phyloP scores from a whole-genome alignment of 805 yeast genomes.

The Kockiozyma suomiensis region DNA sequence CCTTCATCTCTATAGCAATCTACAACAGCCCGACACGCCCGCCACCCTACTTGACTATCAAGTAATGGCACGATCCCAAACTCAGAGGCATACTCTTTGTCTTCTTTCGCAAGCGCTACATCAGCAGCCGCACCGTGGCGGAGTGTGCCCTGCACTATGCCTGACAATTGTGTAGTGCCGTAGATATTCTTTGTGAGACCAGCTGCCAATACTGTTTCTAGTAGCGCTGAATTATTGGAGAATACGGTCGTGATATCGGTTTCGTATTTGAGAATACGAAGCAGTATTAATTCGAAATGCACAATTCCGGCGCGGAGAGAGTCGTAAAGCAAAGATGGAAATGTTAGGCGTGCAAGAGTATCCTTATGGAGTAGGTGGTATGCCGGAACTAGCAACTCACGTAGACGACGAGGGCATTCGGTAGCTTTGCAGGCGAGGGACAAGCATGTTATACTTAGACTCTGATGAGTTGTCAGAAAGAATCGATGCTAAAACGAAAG shows the following conservation, averaged over 20 bases:
- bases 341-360: not conserved
- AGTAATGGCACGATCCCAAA: conserved; percentile 17
- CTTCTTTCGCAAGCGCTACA: not conserved
- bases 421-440: conserved; percentile 29
- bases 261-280: conserved; percentile 16
- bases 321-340: conserved; percentile 23
- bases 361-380: conserved; percentile 19
- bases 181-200: conserved; percentile 5
- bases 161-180: conserved; percentile 14
- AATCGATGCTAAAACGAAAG: not conserved
- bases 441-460: conserved; percentile 14
- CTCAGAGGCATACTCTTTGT: conserved; percentile 13
- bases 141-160: conserved; percentile 2
- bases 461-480: conserved; percentile 3
- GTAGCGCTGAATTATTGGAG: not conserved
- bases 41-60: conserved; percentile 14
- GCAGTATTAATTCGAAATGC: conserved; percentile 19
- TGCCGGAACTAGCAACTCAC: conserved; percentile 29
- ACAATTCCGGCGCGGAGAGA: conserved; percentile 26
- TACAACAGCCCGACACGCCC: conserved; percentile 3
- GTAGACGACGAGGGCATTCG: conserved; percentile 25
- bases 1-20: not conserved
- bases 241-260: conserved; percentile 4
- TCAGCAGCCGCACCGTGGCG: conserved; percentile 1
- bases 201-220: conserved; percentile 11